Base-by-base conservation (phyloP, 1,284 basidiomycete genomes). In the Cutaneotrichosporon spelunceum region DNA sequence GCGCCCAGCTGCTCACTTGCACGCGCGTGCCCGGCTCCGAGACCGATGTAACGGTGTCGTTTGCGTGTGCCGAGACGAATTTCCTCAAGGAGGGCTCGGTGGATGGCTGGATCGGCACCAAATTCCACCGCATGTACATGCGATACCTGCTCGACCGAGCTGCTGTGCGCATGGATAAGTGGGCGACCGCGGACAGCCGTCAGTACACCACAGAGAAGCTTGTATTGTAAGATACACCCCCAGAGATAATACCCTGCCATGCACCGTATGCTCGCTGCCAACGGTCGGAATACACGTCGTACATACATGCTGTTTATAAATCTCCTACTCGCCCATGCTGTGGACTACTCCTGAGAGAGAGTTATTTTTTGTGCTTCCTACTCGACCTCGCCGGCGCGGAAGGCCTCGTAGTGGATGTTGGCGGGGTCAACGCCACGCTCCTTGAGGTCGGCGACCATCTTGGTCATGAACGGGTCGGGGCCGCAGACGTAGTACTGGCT, bases 401-500 rank as follows among this genome's bases (percentile, higher is more conserved):
- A 74, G 42, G 72, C 53, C 67, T 73, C 73, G 34, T 66, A 42
- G 53, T 68, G 62, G 27, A 75, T 68, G 33, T 68, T 53, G 11
- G 60, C 58, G 13, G 54, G 52, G 23, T 70, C 66, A 19, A 73
- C 67, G 8, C 71, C 71, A 26, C 64, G 56, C 3, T 42, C 59
- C 57, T 64, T 42, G 13, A 72, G 62, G 21, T 60, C 65, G 24
- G 39, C 44, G 30, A 61, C 30, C 34, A 68, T 63, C 33, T 66
- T 63, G 3, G 53, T 49, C 70, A 73, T 72, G 63, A 73, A 75
- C 23, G 36, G 14, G n/a, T 52, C 63, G 4, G 73, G 73, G 11
- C 72, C 73, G 42, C 73, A 73, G 42, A 73, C 59, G 56, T 63
- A 73, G 63, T 75, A 75, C 42, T 64, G 50, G 26, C 72, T 56